Evolutionary conservation across 257 asterid species (phyloP), one percentile per base, ranked within the genome.

Genomic region (Nicotiana tomentosiformis): DNA sequence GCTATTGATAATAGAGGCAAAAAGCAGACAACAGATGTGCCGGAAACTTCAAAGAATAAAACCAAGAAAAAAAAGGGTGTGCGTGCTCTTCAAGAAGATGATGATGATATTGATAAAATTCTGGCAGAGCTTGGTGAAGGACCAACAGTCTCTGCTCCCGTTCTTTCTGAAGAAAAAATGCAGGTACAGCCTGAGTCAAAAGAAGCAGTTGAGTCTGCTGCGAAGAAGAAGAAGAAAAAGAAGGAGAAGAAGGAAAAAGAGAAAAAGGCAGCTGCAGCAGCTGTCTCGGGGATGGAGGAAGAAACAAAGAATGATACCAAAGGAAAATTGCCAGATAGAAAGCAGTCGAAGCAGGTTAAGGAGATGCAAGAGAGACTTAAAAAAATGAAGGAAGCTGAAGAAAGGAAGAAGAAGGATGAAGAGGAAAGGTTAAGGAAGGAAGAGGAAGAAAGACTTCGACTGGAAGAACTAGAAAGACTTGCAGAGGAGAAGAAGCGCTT

Each of bases 321-420:
- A 81, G 87, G 82, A 72, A 92, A 90, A 87, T 81, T 68, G 33
- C 0, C 85, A 11, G 95, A 90, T 82, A 92, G 91, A 88, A 94
- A 94, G 86, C 87, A 93, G 35, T 93, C 97, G 0, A 92, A 91
- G 83, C 94, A 90, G 80, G 98, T 95, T 35, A 89, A 93, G 85
- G 96, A 93, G 91, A 93, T 96, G 97, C 99, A 93, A 84, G 98
- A 94, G 91, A 88, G 81, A 85, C 92, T 93, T 85, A 93, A 96
- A 66, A 96, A 74, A 86, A 62, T 58, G 16, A 91, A 79, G 89
- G 99, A 93, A 90, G 94, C 92, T 58, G 93, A 90, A 81, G 99
- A 96, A 90, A 93, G 82, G 89, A 90, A 78, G 88, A 87, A 91
- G 84, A 88, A 89, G 81, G 99, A 94, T 88, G 97, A 91, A 90